Evolutionary conservation across 257 asterid genomes (phyloP).

Genomic region (Voacanga thouarsii): DNA sequence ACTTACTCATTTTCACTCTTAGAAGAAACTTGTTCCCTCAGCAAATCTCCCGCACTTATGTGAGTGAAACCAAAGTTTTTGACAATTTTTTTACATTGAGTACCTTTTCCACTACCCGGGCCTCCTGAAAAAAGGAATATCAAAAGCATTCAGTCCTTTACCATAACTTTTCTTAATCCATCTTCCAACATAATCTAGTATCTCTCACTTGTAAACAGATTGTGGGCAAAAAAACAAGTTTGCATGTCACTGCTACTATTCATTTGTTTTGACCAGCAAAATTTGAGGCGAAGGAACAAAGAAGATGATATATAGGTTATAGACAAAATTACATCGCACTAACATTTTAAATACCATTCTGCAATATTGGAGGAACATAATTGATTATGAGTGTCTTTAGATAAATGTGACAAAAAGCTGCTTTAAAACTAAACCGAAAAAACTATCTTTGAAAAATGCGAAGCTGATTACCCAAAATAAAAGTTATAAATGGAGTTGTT

Average conservation of each 20-base stretch:
- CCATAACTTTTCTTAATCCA: slow-evolving; percentile 13
- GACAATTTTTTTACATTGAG: slow-evolving; percentile 78
- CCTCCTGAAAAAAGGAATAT: slow-evolving; percentile 59
- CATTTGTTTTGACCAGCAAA: not conserved
- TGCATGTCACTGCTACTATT: not conserved
- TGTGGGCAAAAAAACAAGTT: not conserved
- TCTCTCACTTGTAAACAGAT: not conserved
- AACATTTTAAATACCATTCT: not conserved
- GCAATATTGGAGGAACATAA: not conserved
- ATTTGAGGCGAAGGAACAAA: not conserved
- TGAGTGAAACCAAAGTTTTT: slow-evolving; percentile 80
- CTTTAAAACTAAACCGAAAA: not conserved
- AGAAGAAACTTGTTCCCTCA: slow-evolving; percentile 76
- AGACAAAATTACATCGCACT: not conserved
- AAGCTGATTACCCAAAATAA: slow-evolving; percentile 71
- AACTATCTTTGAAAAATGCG: slow-evolving; percentile 6
- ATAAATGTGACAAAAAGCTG: not conserved
- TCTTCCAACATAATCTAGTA: not conserved
- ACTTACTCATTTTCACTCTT: slow-evolving; percentile 65
- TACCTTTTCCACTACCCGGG: slow-evolving; percentile 99
- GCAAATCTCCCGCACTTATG: slow-evolving; percentile 94
- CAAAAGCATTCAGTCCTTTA: slow-evolving; percentile 13
- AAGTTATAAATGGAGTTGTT: slow-evolving; percentile 57
- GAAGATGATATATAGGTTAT: not conserved
- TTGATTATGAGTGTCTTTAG: not conserved